Evolutionary conservation across 2,329 filamentous ascomycete species (phyloP), one percentile per base, ranked within the genome.

Genomic region (Pyrenochaeta sp.): DNA sequence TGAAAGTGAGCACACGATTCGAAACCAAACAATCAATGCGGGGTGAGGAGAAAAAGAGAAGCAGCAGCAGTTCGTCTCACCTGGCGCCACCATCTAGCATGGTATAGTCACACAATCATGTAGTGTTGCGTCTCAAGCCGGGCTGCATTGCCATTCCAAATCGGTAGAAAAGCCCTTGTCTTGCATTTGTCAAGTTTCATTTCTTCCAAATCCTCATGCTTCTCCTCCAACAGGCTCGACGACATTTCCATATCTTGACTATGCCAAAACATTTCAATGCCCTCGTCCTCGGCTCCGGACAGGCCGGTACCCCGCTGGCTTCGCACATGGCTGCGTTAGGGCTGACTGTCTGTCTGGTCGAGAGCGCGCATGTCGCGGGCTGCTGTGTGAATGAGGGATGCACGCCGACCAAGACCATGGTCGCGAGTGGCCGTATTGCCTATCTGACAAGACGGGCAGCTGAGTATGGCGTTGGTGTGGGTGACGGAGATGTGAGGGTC

Each of bases 381-480:
- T 82, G 79, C 50, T 85, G 82, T 57, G 71, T 85, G 48, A 84
- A 85, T 50, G 81, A 82, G 55, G 83, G 83, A 4, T 85, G 83
- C 60, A 85, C 83, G 10, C 83, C 83, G 0, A 85, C 83, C 17
- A 85, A 85, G 65, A 85, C 83, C 7, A 80, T 85, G 77, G 80
- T 85, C 43, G 78, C 83, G 2, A 82, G 79, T 17, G 83, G 81
- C 1, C 73, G 81, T 3, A 76, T 79, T 2, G 82, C 82, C 2
- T 79, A 84, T 60, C 54, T 83, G 9, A 67, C 77, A 1, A 63
- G 71, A 2, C 72, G 81, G 1, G 77, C 73, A 0, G 61, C 58
- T 2, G 78, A 82, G 32, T 84, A 82, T 62, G 83, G 83, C 7
- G 75, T 84, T 12, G 64, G 72, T 27, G 55, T 67, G 21, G 23